A percentile compares a stretch with the other conserved stretches of the same genome.
Evolutionary conservation across 768 basidiomycete genomes (phyloP).

Genomic region (Phylloporus scabripes): DNA sequence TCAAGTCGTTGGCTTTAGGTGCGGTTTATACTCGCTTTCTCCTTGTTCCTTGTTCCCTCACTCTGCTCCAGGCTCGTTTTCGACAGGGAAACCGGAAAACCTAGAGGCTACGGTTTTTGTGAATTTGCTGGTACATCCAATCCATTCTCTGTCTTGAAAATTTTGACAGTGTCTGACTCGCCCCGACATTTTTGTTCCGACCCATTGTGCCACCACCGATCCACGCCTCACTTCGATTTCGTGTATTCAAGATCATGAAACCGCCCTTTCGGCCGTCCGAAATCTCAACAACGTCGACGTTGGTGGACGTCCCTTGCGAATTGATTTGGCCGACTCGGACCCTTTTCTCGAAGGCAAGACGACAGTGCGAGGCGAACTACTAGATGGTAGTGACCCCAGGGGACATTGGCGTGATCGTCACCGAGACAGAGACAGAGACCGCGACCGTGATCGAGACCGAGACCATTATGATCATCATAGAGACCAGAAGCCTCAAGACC

Average conservation of each 20-base stretch:
- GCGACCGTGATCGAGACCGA: constrained; percentile 50
- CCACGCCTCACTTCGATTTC: constrained; percentile 2
- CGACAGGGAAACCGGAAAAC: constrained; percentile 91
- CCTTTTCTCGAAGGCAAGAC: constrained; percentile 90
- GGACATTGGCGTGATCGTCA: constrained; percentile 42
- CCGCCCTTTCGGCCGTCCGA: constrained; percentile 89
- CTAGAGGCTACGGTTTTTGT: constrained; percentile 90
- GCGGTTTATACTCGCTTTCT: neutral
- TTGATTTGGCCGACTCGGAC: constrained; percentile 91
- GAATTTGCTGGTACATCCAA: constrained; percentile 79
- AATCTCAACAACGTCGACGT: constrained; percentile 93
- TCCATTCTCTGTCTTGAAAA: constrained; percentile 24
- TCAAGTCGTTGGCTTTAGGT: constrained; percentile 87
- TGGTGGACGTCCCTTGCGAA: constrained; percentile 86
- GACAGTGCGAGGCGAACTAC: constrained; percentile 74
- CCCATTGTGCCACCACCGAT: constrained; percentile 10
- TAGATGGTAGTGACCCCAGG: constrained; percentile 53
- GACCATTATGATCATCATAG: constrained; percentile 30
- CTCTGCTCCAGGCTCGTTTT: constrained; percentile 61
- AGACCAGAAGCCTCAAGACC: constrained; percentile 35
- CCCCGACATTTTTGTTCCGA: constrained; percentile 18
- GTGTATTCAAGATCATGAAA: constrained; percentile 75
- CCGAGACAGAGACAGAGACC: constrained; percentile 45
- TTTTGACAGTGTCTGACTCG: constrained; percentile 35
- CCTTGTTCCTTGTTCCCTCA: constrained; percentile 1